These are phyloP conservation scores for Aphanomyces stellatus DNA, from an alignment of 352 stramenopile species.

Conservation along the genomic window DNA sequence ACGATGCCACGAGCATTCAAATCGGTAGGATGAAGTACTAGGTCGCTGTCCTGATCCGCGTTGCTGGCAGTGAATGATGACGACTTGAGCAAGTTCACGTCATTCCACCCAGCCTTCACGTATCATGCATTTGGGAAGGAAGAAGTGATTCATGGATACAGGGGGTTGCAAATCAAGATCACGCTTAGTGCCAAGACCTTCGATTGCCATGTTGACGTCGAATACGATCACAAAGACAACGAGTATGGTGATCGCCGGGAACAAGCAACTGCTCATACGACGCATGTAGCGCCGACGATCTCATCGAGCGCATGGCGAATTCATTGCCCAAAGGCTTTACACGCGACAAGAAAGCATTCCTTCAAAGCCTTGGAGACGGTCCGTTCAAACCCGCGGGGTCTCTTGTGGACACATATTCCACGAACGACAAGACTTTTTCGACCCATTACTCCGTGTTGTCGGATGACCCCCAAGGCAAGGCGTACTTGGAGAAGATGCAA, in stretches of 20 bases:
- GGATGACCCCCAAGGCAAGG: slow-evolving; percentile 42
- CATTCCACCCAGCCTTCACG: slow-evolving; percentile 61
- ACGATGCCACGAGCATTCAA: not conserved
- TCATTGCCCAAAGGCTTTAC: slow-evolving; percentile 11
- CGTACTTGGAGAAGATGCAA: slow-evolving; percentile 55
- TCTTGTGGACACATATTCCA: slow-evolving; percentile 35
- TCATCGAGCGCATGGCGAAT: slow-evolving; percentile 1
- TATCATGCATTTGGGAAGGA: slow-evolving; percentile 77
- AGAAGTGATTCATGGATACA: slow-evolving; percentile 56
- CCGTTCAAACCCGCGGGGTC: slow-evolving; percentile 30
- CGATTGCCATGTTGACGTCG: slow-evolving; percentile 38
- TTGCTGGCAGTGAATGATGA: not conserved
- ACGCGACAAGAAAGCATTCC: slow-evolving; percentile 25
- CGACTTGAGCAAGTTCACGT: not conserved
- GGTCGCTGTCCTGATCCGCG: no score
- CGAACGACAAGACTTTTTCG: slow-evolving; percentile 36
- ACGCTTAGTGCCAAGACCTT: slow-evolving; percentile 66
- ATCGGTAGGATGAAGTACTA: not conserved
- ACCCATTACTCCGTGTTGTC: slow-evolving; percentile 58
- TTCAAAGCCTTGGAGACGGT: slow-evolving; percentile 21
- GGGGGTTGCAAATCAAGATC: slow-evolving; percentile 43
- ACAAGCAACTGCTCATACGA: no score
- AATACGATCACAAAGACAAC: not conserved
- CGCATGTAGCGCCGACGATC: not conserved
- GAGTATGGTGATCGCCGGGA: not conserved